A percentile compares a stretch with the other conserved stretches of the same genome.
These are phyloP conservation scores for Alternaria sp. DNA, from an alignment of 2,329 filamentous ascomycete genomes.

Conservation along the genomic window DNA sequence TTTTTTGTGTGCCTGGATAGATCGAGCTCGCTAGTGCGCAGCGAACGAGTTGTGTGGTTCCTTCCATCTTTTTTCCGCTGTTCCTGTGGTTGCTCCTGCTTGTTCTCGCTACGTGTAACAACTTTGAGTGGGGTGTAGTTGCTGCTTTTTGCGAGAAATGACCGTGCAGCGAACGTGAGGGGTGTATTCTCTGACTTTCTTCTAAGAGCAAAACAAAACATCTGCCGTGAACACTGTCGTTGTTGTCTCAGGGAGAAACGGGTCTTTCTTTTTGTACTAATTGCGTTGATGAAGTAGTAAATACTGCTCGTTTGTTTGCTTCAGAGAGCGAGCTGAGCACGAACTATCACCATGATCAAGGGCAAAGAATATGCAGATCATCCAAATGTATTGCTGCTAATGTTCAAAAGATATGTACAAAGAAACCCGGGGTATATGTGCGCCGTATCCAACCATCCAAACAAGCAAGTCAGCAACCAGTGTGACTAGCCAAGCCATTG, in stretches of 20 bases:
- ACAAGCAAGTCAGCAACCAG: slow-evolving; percentile 13
- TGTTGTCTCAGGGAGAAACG: background rate
- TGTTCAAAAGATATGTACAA: slow-evolving; percentile 20
- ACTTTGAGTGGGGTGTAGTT: background rate
- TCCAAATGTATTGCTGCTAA: slow-evolving; percentile 5
- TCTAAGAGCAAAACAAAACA: background rate
- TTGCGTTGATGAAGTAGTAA: background rate
- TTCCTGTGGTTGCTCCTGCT: background rate
- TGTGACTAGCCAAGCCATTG: background rate
- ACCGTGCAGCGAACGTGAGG: background rate
- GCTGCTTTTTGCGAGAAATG: background rate
- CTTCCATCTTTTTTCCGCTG: background rate
- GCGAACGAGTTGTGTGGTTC: background rate
- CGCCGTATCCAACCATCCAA: slow-evolving; percentile 5
- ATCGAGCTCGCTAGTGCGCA: background rate
- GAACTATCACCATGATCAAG: background rate
- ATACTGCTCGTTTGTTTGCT: background rate
- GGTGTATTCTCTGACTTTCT: background rate
- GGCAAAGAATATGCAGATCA: background rate
- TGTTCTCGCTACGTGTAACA: background rate
- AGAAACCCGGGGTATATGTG: slow-evolving; percentile 21
- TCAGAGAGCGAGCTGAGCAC: background rate
- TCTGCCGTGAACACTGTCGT: background rate
- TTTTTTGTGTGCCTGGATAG: background rate
- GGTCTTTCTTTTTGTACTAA: background rate